Percentiles rank a stretch among this genome's conserved stretches.
Conservation (phyloP, 352 stramenopile species). For the Globisporangium splendens region DNA sequence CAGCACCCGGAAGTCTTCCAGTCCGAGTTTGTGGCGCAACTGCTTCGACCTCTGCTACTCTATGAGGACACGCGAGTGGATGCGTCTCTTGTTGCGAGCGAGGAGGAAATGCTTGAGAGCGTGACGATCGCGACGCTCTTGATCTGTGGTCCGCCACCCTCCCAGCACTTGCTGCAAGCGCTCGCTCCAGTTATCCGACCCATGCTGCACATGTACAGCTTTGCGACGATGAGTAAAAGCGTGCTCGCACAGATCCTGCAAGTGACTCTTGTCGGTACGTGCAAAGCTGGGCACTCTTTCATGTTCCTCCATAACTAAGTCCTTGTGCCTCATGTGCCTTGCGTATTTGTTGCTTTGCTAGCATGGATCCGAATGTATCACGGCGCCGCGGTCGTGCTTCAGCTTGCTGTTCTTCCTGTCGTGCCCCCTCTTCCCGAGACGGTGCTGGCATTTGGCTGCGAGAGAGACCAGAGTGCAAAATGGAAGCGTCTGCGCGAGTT, state of each 20-base stretch:
- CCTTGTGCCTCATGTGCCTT: background rate
- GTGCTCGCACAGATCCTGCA: constrained; percentile 45
- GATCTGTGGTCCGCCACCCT: constrained; percentile 65
- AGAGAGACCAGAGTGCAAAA: constrained; percentile 18
- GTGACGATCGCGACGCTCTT: constrained; percentile 52
- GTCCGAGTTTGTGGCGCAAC: constrained; percentile 37
- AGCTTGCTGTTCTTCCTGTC: constrained; percentile 53
- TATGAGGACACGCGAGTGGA: constrained; percentile 37
- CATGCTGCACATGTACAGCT: constrained; percentile 69
- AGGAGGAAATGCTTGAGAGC: constrained; percentile 47
- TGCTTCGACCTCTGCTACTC: constrained; percentile 63
- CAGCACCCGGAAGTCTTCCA: constrained; percentile 46
- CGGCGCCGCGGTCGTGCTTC: constrained; percentile 35
- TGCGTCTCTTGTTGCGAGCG: constrained; percentile 20
- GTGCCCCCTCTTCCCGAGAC: constrained; percentile 28
- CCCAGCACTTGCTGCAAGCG: constrained; percentile 39
- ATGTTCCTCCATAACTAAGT: too few species aligned
- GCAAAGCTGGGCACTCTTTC: too few species aligned
- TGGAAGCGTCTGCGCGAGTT: constrained; percentile 55
- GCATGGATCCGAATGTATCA: constrained; percentile 31
- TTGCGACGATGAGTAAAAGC: constrained; percentile 64
- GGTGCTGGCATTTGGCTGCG: constrained; percentile 25
- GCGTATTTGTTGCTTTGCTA: constrained; percentile 2
- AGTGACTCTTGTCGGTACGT: constrained; percentile 47
- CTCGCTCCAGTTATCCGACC: constrained; percentile 52